Percentiles rank a stretch among this genome's conserved stretches.
Conservation (phyloP, 1,284 basidiomycete genomes). For the Gomphus bonarii region DNA sequence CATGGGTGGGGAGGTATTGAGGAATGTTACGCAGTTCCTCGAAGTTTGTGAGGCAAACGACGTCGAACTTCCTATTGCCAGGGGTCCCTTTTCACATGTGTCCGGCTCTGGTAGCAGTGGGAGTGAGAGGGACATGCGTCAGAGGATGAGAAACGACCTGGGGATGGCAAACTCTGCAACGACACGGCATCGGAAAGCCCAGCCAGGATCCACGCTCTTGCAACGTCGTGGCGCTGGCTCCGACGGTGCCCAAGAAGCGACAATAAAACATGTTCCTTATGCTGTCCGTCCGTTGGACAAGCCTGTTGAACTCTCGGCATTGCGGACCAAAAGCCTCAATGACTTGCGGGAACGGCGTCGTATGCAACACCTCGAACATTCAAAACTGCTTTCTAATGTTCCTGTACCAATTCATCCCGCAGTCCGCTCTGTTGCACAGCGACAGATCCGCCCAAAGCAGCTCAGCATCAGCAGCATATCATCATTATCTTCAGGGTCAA, state of each 20-base stretch:
- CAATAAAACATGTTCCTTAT: neutral
- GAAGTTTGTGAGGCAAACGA: slow-evolving; percentile 6
- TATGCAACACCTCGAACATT: slow-evolving; percentile 13
- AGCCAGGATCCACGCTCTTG: neutral
- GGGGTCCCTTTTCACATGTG: neutral
- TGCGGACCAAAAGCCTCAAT: slow-evolving; percentile 42
- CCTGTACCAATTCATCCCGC: slow-evolving; percentile 19
- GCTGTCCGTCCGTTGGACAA: neutral
- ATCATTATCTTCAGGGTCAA: slow-evolving; percentile 51
- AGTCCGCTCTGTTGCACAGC: slow-evolving; percentile 21
- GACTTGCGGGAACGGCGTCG: slow-evolving; percentile 36
- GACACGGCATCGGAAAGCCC: neutral
- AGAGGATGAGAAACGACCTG: neutral
- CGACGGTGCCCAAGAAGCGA: neutral
- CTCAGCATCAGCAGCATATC: slow-evolving; percentile 56
- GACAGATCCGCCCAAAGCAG: slow-evolving; percentile 22
- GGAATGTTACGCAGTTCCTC: slow-evolving; percentile 60
- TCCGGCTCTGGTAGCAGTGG: slow-evolving; percentile 4
- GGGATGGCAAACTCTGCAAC: neutral
- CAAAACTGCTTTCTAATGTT: slow-evolving; percentile 17
- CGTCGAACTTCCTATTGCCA: slow-evolving; percentile 4
- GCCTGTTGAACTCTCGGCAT: slow-evolving; percentile 25
- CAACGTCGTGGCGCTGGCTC: neutral
- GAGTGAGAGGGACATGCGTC: slow-evolving; percentile 1
- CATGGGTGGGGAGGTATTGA: slow-evolving; percentile 63